Evolutionary conservation across 129 eudicot genomes (phyloP), one percentile per base, ranked within the genome.

Genomic region (Chrysanthemum lavandulifolium): DNA sequence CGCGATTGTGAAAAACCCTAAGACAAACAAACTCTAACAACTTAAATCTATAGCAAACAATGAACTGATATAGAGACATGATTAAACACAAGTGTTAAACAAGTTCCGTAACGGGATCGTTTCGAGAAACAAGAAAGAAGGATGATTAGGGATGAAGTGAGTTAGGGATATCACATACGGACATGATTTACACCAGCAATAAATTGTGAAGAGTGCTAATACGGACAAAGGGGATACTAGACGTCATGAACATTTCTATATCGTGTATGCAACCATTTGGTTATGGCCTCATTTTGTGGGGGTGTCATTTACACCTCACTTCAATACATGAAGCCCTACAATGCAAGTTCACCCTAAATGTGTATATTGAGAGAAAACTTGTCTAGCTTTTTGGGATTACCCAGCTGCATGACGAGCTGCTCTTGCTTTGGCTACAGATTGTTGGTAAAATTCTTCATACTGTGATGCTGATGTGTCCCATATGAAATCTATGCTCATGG

Each of bases 401-500:
- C 68, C 66, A 56, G 84, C 68, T 84, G 79, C 57, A 51, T 86
- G 86, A 61, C 58, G 84, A 73, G 82, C 78, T 21, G 85, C 72
- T 83, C 85, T 84, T 12, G 96, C 96, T 85, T 90, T 83, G 36
- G 97, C 78, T 33, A 88, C 91, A 10, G 99, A 84, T 78, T 79
- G 90, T 13, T 36, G 68, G 66, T 94, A 94, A 40, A 94, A 91
- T 80, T 89, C 93, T 81, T 86, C 99, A 23, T 94, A 94, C 51
- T 81, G 86, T 52, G 82, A 75, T 31, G 99, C 88, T 53, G 99
- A 94, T 43, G 91, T 71, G 71, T 94, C 97, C 99, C 99, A 94
- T 71, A 97, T 90, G 79, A 94, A 94, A 75, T 94, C 99, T 75
- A 94, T 87, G 74, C 50, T 78, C 99, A 94, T 94, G 72, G 73